phyloP scores from a whole-genome alignment of 306 rosid species.

The Pueraria montana region DNA sequence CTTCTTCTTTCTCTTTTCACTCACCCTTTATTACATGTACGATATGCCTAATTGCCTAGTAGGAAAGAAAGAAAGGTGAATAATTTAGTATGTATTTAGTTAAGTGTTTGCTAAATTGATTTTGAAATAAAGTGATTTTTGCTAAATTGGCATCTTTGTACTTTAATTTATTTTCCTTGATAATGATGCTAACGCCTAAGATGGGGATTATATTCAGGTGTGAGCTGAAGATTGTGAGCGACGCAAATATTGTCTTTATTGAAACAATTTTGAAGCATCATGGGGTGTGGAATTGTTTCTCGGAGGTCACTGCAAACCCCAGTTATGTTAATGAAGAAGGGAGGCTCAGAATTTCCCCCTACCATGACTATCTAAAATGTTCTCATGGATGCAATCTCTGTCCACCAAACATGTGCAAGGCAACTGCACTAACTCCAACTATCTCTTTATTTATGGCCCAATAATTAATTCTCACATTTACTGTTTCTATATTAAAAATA shows the following conservation, averaged over 20 bases:
- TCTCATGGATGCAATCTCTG: constrained; percentile 73
- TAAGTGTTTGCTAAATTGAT: too few relatives aligned
- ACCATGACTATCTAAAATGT: constrained; percentile 63
- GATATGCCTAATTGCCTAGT: too few relatives aligned
- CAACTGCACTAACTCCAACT: background rate
- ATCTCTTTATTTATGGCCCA: background rate
- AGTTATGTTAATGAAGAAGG: constrained; percentile 59
- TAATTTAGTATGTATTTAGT: too few relatives aligned
- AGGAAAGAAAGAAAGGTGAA: too few relatives aligned
- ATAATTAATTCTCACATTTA: background rate
- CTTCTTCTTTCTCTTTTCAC: background rate
- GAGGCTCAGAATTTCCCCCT: constrained; percentile 65
- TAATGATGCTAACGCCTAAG: too few relatives aligned
- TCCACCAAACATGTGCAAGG: constrained; percentile 91
- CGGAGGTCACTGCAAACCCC: constrained; percentile 67
- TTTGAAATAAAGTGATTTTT: too few relatives aligned
- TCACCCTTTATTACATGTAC: too few relatives aligned
- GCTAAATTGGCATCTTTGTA: background rate
- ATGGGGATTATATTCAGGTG: constrained; percentile 59
- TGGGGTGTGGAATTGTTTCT: constrained; percentile 59
- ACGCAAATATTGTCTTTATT: constrained; percentile 70
- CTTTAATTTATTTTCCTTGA: background rate
- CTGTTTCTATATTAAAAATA: too few relatives aligned
- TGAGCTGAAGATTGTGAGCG: constrained; percentile 72
- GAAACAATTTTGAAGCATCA: constrained; percentile 69